These are phyloP conservation scores for Echria macrotheca DNA, from an alignment of 495 filamentous ascomycete species.

Conservation along the genomic window DNA sequence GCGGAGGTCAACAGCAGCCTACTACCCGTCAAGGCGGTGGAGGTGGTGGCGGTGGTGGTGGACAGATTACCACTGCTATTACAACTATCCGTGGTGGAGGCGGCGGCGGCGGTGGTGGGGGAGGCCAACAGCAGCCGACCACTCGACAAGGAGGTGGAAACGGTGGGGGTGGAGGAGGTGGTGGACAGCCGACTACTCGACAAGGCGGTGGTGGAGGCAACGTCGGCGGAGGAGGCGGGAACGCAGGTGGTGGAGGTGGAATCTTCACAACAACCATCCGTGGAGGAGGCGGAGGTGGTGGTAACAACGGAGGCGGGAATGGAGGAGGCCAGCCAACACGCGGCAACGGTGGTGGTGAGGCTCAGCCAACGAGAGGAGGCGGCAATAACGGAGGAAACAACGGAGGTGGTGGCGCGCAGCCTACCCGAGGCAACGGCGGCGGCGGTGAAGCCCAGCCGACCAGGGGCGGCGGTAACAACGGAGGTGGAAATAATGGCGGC, in stretches of 20 bases:
- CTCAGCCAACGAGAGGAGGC: not conserved
- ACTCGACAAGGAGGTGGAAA: not conserved
- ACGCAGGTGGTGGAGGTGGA: conserved; percentile 2
- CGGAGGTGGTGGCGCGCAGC: not conserved
- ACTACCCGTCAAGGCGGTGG: not conserved
- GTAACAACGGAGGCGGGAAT: not conserved
- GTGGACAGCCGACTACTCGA: conserved; percentile 1
- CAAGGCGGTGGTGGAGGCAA: conserved; percentile 6
- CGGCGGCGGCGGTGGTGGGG: not conserved
- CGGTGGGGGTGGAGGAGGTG: not conserved
- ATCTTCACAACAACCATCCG: not conserved
- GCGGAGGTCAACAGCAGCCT: not conserved
- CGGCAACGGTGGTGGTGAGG: not conserved
- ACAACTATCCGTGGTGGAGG: not conserved
- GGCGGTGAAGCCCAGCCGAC: not conserved
- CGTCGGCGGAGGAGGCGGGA: conserved; percentile 4
- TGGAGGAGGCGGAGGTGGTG: conserved; percentile 1
- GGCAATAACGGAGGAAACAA: conserved; percentile 1
- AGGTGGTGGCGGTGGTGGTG: not conserved
- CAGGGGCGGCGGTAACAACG: no score
- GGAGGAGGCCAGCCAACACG: not conserved
- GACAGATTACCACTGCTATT: not conserved
- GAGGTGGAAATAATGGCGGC: not conserved
- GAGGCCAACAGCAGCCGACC: not conserved
- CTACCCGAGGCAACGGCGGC: not conserved